A percentile compares a stretch with the other conserved stretches of the same genome.
These are phyloP conservation scores for Fusarium devonianum DNA, from an alignment of 2,329 filamentous ascomycete species.

Conservation along the genomic window DNA sequence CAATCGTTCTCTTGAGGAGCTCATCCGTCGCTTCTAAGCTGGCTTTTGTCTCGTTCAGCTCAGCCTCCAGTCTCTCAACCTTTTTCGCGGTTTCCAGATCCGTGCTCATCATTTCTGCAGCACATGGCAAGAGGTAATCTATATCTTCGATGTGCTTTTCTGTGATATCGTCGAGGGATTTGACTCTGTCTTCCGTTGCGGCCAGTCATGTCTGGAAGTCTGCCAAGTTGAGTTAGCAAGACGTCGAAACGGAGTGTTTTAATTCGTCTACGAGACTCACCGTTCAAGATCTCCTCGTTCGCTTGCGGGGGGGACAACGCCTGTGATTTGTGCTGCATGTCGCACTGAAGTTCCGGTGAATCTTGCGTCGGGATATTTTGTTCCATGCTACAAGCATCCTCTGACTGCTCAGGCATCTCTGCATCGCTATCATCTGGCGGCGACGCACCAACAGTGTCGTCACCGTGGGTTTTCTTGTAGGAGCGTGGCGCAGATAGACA, in stretches of 20 bases:
- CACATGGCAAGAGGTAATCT: background rate
- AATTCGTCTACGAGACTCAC: background rate
- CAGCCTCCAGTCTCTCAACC: background rate
- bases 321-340: no score
- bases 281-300: background rate
- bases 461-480: no score
- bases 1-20: background rate
- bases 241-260: background rate
- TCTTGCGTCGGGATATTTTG: no score
- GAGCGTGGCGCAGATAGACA: no score
- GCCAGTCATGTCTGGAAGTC: background rate
- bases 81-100: background rate
- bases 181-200: background rate
- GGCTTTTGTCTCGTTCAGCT: background rate
- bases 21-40: background rate
- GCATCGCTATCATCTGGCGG: no score
- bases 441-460: no score
- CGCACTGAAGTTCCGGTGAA: no score
- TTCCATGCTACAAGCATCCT: no score
- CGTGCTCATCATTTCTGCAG: background rate
- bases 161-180: background rate
- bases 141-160: background rate
- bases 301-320: background rate
- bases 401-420: no score
- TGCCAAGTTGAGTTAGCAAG: background rate